Base-by-base conservation (phyloP, 2,329 filamentous ascomycete genomes). In the Aspergillus fumigatus region DNA sequence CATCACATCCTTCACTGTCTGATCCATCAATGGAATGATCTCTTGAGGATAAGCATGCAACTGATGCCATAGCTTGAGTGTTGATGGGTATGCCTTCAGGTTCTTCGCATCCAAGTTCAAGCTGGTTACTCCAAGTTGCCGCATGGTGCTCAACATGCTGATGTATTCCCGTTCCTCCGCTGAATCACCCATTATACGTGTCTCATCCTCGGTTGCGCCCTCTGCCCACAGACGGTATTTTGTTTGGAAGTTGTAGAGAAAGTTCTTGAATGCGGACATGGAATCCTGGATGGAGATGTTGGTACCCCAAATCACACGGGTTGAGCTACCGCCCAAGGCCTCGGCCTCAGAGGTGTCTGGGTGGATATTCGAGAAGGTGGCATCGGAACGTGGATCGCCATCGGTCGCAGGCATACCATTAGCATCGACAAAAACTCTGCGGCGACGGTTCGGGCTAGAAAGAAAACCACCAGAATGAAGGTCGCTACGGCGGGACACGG, bases 1-100 rank as follows among this genome's bases (percentile, higher is more conserved):
- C 88, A 97, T 96, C 53, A 91, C 82, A 75, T 99, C 93, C 70
- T 96, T 95, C 51, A 97, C 85, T 5, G 87, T 87, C 73, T 96
- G 90, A 81, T 99, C 95, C 88, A 99, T 96, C 49, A 97, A 82
- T 2, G 93, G 92, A 48, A 99, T 89, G 53, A 99, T 92, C 81
- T 99, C 94, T 69, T 94, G 92, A 0, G 94, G 94, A 69, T 97
- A 99, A 14, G 89, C 88, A 71, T 96, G 90, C 56, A 95, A 80
- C 74, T 99, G 95, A 72, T 97, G 90, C 90, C 92, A 97, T 55
- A 99, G 80, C 77, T 97, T 97, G 65, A 88, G 81, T 0, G 94
- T 97, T 1, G 91, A 87, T 3, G 95, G 94, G 70, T 97, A 99
- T 11, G 92, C 83, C 71, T 95, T 96, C 58, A 99, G 80, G 66